A percentile compares a stretch with the other conserved stretches of the same genome.
Evolutionary conservation across 2,329 filamentous ascomycete genomes (phyloP).

Genomic region (Truncatella angustata): DNA sequence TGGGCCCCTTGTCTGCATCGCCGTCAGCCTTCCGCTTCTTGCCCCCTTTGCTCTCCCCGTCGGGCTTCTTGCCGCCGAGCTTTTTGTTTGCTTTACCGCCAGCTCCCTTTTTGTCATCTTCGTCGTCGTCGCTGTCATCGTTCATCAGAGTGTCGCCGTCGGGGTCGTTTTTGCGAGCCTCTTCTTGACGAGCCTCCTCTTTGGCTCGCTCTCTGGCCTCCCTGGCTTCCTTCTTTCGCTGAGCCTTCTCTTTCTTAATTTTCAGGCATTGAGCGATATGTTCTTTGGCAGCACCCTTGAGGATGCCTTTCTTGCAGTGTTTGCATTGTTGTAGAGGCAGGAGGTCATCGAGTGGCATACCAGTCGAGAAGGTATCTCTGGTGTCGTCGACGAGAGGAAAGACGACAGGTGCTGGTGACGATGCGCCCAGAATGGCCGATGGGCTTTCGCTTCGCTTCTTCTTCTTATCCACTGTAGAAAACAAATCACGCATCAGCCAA

Average conservation of each 20-base stretch:
- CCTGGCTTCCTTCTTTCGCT: constrained; percentile 72
- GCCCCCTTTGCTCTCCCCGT: constrained; percentile 63
- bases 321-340: constrained; percentile 84
- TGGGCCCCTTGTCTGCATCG: constrained; percentile 78
- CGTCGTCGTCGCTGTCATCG: constrained; percentile 49
- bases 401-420: constrained; percentile 53
- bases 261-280: constrained; percentile 84
- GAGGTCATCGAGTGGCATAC: constrained; percentile 76
- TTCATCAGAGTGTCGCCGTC: constrained; percentile 35
- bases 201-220: constrained; percentile 68
- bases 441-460: constrained; percentile 40
- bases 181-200: constrained; percentile 58
- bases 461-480: constrained; percentile 41
- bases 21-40: constrained; percentile 78
- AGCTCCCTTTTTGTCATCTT: constrained; percentile 38
- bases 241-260: constrained; percentile 79
- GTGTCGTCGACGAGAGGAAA: constrained; percentile 73
- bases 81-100: constrained; percentile 57
- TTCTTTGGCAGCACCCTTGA: constrained; percentile 70
- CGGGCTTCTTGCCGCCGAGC: constrained; percentile 62
- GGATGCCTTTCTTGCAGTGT: constrained; percentile 86
- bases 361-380: constrained; percentile 76
- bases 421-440: constrained; percentile 38
- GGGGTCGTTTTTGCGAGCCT: constrained; percentile 50
- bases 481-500: background rate